Evolutionary conservation across 108 stramenopile genomes (phyloP).

Genomic region (Mayamaea pseudoterrestris): DNA sequence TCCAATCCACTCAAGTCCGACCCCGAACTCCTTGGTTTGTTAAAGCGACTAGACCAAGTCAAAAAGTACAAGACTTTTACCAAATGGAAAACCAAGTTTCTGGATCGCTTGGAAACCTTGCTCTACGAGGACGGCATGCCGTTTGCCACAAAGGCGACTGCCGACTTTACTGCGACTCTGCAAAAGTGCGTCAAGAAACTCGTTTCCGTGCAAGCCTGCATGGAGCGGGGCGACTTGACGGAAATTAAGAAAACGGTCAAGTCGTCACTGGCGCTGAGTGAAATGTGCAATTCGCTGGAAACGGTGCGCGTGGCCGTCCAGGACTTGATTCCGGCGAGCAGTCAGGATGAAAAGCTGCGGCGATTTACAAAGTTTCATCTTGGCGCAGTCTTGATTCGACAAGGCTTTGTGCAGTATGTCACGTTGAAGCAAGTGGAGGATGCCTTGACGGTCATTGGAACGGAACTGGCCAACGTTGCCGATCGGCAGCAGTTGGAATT

Average conservation of each 20-base stretch:
- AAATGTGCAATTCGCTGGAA: slow-evolving; percentile 14
- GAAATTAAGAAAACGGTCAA: slow-evolving; percentile 15
- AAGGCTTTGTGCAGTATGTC: slow-evolving; percentile 11
- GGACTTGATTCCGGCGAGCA: slow-evolving; percentile 7
- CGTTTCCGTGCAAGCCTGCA: slow-evolving; percentile 3
- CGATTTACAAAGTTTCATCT: slow-evolving; percentile 23
- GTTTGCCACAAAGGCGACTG: slow-evolving; percentile 9
- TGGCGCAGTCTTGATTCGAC: slow-evolving; percentile 12
- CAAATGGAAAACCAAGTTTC: slow-evolving; percentile 1
- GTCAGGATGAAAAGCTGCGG: slow-evolving; percentile 4
- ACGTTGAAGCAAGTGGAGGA: slow-evolving; percentile 1
- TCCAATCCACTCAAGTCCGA: slow-evolving; percentile 4
- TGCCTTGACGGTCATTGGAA: neutral
- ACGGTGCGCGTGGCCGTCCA: neutral
- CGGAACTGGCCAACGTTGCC: neutral
- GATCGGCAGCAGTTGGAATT: slow-evolving; percentile 9
- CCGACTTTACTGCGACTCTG: slow-evolving; percentile 2
- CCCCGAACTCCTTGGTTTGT: neutral
- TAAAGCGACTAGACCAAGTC: slow-evolving; percentile 1
- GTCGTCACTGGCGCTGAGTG: slow-evolving; percentile 14
- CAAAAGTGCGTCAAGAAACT: neutral
- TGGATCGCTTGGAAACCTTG: slow-evolving; percentile 8
- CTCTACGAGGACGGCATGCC: slow-evolving; percentile 15
- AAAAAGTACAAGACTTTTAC: neutral
- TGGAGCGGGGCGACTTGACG: slow-evolving; percentile 15